phyloP scores from a whole-genome alignment of 2,329 filamentous ascomycete species.

The Westerdykella ornata region DNA sequence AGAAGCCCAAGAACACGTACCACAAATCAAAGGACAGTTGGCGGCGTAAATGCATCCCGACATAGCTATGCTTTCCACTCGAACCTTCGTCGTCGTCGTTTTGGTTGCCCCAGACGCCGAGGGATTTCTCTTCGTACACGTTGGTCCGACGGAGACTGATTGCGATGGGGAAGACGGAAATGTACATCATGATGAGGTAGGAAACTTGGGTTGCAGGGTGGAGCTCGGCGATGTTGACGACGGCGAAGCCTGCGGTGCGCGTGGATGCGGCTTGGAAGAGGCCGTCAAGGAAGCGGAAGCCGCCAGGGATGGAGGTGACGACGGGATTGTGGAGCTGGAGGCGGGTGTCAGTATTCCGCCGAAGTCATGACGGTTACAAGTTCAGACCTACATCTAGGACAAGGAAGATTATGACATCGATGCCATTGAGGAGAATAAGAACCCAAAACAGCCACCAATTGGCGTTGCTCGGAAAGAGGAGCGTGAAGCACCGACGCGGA shows the following conservation, averaged over 20 bases:
- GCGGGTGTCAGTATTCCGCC: constrained; percentile 4
- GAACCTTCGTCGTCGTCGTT: constrained; percentile 41
- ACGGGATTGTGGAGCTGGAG: constrained; percentile 61
- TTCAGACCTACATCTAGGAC: constrained; percentile 74
- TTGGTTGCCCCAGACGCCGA: constrained; percentile 62
- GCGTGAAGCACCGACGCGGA: constrained; percentile 89
- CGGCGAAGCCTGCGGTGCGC: constrained; percentile 82
- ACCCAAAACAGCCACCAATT: constrained; percentile 97
- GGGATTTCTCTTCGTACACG: constrained; percentile 86
- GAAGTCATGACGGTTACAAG: no score
- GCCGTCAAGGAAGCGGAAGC: constrained; percentile 73
- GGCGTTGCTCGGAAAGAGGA: constrained; percentile 81
- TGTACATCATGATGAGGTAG: constrained; percentile 99
- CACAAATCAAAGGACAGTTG: constrained; percentile 96
- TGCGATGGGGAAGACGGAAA: constrained; percentile 92
- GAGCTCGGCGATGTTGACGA: constrained; percentile 67
- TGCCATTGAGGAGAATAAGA: constrained; percentile 69
- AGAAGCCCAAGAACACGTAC: constrained; percentile 92
- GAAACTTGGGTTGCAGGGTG: constrained; percentile 90
- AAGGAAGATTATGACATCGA: constrained; percentile 87
- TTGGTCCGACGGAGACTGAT: constrained; percentile 92
- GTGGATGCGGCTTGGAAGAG: constrained; percentile 88
- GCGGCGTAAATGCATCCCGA: constrained; percentile 82
- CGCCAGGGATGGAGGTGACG: constrained; percentile 61
- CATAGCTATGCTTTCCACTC: constrained; percentile 65